phyloP scores from a whole-genome alignment of 441 rosid genomes.

The Jatropha podagrica region DNA sequence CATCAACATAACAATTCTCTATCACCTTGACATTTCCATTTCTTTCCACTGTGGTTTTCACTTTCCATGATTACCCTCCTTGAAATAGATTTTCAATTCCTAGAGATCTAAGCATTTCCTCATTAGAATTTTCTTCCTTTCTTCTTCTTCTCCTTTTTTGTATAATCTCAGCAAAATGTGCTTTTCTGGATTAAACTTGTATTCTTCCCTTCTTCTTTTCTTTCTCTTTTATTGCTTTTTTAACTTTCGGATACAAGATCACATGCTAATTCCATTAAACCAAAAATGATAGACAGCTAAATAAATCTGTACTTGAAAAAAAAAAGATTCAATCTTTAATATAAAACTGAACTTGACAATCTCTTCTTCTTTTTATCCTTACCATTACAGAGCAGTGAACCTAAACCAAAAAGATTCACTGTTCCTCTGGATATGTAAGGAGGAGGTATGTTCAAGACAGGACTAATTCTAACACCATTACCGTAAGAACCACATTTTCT shows the following conservation, averaged over 20 bases:
- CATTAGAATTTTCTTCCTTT: conserved; percentile 9
- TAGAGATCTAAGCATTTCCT: conserved; percentile 19
- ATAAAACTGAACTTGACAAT: background rate
- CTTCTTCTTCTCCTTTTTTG: conserved; percentile 1
- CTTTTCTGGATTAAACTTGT: no score
- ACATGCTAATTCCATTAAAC: conserved; percentile 40
- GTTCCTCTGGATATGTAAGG: conserved; percentile 65
- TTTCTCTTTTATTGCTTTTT: background rate
- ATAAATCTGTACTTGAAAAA: conserved; percentile 41
- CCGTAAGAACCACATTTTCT: conserved; percentile 54
- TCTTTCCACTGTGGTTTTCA: background rate
- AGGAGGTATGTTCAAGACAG: conserved; percentile 67
- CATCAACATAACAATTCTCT: conserved; percentile 3
- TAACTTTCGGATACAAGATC: conserved; percentile 35
- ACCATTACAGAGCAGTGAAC: conserved; percentile 72
- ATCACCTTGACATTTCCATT: background rate
- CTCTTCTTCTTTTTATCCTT: conserved; percentile 68
- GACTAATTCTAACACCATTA: conserved; percentile 61
- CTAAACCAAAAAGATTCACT: conserved; percentile 63
- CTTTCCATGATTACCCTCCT: background rate
- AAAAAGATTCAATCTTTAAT: conserved; percentile 19
- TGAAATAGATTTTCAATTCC: background rate
- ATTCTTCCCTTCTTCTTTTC: no score
- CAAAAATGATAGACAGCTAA: conserved; percentile 33
- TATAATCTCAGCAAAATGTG: no score